Percentiles rank a stretch among this genome's conserved stretches.
These are phyloP conservation scores for Pythium aphanidermatum DNA, from an alignment of 352 stramenopile species.

Conservation along the genomic window DNA sequence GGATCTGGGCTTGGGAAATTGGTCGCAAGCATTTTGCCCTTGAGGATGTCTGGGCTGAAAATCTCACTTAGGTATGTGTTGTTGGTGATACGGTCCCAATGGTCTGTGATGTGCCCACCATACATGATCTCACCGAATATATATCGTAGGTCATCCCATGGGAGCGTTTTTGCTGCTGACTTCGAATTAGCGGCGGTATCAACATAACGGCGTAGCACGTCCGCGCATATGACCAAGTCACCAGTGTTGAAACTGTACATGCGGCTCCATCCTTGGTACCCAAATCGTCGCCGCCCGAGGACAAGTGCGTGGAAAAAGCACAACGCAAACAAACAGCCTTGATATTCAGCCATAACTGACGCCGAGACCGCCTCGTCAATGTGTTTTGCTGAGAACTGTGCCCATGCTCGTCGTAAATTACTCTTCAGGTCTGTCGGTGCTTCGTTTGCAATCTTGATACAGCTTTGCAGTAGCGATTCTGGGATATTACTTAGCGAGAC, in stretches of 20 bases:
- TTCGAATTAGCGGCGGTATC: conserved; percentile 19
- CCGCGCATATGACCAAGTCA: conserved; percentile 91
- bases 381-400: conserved; percentile 73
- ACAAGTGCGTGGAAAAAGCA: conserved; percentile 95
- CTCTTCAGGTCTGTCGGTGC: conserved; percentile 76
- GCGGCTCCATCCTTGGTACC: conserved; percentile 89
- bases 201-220: conserved; percentile 68
- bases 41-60: conserved; percentile 59
- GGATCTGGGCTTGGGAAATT: conserved; percentile 82
- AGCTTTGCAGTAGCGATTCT: conserved; percentile 77
- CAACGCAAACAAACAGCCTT: conserved; percentile 91
- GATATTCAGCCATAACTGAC: conserved; percentile 60
- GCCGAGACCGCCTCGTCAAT: conserved; percentile 61
- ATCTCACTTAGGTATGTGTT: conserved; percentile 60
- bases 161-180: conserved; percentile 23
- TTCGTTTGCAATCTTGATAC: conserved; percentile 86
- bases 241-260: conserved; percentile 94
- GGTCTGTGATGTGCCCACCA: conserved; percentile 79
- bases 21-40: conserved; percentile 40
- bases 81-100: conserved; percentile 83
- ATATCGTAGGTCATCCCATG: conserved; percentile 83
- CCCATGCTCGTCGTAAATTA: conserved; percentile 76
- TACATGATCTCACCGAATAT: conserved; percentile 94
- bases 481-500: conserved; percentile 87
- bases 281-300: conserved; percentile 86